phyloP scores from a whole-genome alignment of 345 rosid genomes.

The Salix viminalis region DNA sequence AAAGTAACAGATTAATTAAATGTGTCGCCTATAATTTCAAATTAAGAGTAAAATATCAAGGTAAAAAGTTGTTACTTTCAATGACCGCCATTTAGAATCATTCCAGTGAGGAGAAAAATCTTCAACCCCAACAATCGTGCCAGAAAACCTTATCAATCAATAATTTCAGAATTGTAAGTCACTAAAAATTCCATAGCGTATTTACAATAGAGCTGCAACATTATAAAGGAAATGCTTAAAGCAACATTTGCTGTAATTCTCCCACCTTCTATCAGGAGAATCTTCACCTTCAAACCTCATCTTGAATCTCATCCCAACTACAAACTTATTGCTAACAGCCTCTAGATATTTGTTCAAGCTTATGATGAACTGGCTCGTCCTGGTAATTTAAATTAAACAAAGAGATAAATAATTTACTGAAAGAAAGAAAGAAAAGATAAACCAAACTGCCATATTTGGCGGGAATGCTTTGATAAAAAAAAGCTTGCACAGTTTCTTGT shows the following conservation, averaged over 20 bases:
- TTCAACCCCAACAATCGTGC: conserved; percentile 79
- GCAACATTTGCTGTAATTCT: not conserved
- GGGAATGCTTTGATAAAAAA: not conserved
- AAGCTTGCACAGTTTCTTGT: not conserved
- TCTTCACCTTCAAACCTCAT: conserved; percentile 94
- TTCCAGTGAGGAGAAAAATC: conserved; percentile 78
- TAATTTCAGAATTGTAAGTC: not conserved
- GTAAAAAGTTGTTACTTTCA: conserved; percentile 49
- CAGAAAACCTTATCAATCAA: conserved; percentile 61
- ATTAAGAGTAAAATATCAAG: not conserved
- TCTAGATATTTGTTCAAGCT: conserved; percentile 72
- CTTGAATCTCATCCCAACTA: conserved; percentile 81
- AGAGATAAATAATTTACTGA: not conserved
- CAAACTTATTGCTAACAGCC: conserved; percentile 56
- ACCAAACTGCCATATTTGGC: not conserved
- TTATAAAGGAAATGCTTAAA: not conserved
- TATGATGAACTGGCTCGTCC: conserved; percentile 94
- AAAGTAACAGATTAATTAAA: not conserved
- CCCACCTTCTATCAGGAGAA: conserved; percentile 84
- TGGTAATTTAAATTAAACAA: conserved; percentile 24
- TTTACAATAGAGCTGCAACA: not conserved
- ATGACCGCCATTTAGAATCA: conserved; percentile 77
- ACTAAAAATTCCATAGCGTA: not conserved
- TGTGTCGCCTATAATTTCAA: not conserved
- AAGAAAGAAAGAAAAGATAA: not conserved